Evolutionary conservation across 2,329 filamentous ascomycete species (phyloP).

Genomic region (Setomelanomma holmii): DNA sequence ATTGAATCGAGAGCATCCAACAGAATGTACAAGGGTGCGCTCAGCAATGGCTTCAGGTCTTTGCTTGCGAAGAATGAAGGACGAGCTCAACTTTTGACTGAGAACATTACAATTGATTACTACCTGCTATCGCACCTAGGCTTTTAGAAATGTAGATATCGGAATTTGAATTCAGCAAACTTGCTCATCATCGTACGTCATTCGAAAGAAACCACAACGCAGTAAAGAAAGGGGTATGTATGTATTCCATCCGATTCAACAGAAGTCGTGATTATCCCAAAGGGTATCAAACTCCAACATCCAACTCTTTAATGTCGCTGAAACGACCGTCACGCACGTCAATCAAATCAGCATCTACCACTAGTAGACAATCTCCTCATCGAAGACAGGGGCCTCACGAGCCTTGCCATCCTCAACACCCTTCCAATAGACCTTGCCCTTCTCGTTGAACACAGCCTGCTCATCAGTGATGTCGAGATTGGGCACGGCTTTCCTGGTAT

Average conservation of each 20-base stretch:
- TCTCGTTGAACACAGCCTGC: conserved; percentile 53
- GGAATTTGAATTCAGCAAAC: background rate
- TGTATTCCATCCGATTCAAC: background rate
- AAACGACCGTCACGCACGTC: background rate
- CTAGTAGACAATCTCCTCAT: conserved; percentile 47
- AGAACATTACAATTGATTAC: background rate
- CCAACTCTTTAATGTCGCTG: background rate
- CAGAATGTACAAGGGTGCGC: too few relatives aligned
- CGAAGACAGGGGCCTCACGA: conserved; percentile 53
- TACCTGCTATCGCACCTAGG: background rate
- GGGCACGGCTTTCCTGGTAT: conserved; percentile 48
- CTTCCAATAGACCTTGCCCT: conserved; percentile 54
- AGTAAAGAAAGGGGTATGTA: conserved; percentile 2
- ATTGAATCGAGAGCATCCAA: too few relatives aligned
- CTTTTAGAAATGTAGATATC: background rate
- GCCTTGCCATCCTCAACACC: conserved; percentile 48
- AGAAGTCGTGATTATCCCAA: conserved; percentile 3
- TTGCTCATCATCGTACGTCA: background rate
- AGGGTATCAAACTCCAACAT: conserved; percentile 7
- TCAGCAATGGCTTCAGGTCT: too few relatives aligned
- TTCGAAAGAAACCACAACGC: background rate
- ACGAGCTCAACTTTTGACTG: too few relatives aligned
- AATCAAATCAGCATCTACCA: background rate
- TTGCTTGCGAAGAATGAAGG: too few relatives aligned
- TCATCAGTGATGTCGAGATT: conserved; percentile 54